phyloP scores from a whole-genome alignment of 2,329 filamentous ascomycete genomes.

The Arthrinium puccinioides region DNA sequence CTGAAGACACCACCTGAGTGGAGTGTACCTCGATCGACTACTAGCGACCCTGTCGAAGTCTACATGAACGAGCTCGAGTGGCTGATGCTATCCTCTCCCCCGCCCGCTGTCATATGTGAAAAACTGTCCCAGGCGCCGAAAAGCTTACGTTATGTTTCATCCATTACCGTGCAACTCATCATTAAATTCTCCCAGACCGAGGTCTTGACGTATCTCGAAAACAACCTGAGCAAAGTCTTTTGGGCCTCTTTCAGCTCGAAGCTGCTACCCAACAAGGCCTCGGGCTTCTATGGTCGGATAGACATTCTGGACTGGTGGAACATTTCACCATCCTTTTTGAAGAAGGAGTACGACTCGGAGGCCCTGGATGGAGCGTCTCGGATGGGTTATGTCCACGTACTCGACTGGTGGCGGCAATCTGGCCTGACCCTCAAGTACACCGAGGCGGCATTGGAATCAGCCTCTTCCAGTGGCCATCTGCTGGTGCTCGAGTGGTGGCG shows the following conservation, averaged over 20 bases:
- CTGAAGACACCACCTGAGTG: conserved; percentile 57
- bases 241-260: conserved; percentile 74
- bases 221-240: conserved; percentile 63
- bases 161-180: conserved; percentile 77
- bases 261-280: conserved; percentile 81
- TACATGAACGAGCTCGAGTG: conserved; percentile 79
- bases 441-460: conserved; percentile 79
- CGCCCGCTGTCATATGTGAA: conserved; percentile 61
- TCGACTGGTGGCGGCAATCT: conserved; percentile 85
- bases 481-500: conserved; percentile 92
- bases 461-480: conserved; percentile 78
- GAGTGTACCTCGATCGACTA: conserved; percentile 15
- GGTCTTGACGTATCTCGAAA: conserved; percentile 66
- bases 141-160: conserved; percentile 64
- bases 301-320: conserved; percentile 91
- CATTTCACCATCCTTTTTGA: conserved; percentile 71
- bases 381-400: conserved; percentile 74
- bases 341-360: conserved; percentile 79
- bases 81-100: conserved; percentile 66
- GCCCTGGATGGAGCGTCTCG: conserved; percentile 83
- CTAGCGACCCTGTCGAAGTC: conserved; percentile 57
- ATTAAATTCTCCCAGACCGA: conserved; percentile 84
- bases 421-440: conserved; percentile 78
- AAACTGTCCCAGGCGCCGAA: conserved; percentile 66
- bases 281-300: conserved; percentile 74